Evolutionary conservation across 345 rosid genomes (phyloP).

Genomic region (Gossypium herbaceum): DNA sequence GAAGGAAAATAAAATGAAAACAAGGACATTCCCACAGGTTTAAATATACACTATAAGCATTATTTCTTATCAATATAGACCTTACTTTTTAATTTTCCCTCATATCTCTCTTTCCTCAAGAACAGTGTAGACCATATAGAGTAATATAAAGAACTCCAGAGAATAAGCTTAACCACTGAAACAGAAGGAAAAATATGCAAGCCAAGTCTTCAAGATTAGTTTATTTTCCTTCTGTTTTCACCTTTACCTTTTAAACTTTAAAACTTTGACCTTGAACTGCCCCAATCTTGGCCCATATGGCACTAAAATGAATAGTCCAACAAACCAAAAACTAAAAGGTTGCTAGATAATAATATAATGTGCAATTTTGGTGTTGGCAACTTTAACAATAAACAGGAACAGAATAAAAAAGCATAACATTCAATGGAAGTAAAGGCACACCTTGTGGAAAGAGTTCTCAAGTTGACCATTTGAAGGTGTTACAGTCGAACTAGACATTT

Average conservation of each 20-base stretch:
- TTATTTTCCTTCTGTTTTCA: background rate
- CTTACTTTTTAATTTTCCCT: background rate
- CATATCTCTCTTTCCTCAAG: background rate
- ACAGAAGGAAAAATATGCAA: background rate
- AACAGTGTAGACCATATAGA: background rate
- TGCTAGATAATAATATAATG: background rate
- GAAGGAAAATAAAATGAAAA: background rate
- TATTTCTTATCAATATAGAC: background rate
- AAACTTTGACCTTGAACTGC: background rate
- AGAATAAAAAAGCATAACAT: background rate
- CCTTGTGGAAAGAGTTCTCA: constrained; percentile 65
- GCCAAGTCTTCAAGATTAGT: background rate
- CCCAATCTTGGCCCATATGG: background rate
- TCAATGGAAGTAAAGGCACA: constrained; percentile 24
- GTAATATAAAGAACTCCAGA: background rate
- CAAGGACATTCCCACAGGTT: background rate
- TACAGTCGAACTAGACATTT: constrained; percentile 39
- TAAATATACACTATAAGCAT: background rate
- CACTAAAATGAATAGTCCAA: background rate
- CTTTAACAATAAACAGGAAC: background rate
- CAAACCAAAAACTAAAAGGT: constrained; percentile 2
- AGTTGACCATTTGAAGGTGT: constrained; percentile 58
- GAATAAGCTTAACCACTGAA: background rate
- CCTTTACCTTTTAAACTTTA: background rate
- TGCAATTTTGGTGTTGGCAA: background rate